These are phyloP conservation scores for Phaeodactylum tricornutum DNA, from an alignment of 108 stramenopile species.

Conservation along the genomic window DNA sequence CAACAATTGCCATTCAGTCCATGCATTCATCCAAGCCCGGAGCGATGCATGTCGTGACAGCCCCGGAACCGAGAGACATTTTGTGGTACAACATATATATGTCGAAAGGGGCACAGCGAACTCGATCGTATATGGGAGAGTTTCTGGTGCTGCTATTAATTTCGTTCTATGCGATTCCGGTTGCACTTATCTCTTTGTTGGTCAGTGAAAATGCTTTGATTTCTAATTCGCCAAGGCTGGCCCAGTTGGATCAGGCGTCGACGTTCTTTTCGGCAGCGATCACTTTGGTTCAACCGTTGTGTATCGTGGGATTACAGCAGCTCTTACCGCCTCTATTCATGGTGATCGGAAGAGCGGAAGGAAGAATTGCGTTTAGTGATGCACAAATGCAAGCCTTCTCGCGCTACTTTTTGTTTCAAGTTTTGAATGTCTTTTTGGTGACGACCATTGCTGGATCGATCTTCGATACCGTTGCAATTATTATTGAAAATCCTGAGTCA, in stretches of 20 bases:
- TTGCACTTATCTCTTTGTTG: conserved; percentile 72
- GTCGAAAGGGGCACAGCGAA: conserved; percentile 65
- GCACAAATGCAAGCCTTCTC: conserved; percentile 86
- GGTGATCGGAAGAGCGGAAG: conserved; percentile 60
- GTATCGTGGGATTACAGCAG: conserved; percentile 73
- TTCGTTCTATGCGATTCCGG: conserved; percentile 73
- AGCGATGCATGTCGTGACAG: conserved; percentile 70
- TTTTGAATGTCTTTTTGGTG: conserved; percentile 85
- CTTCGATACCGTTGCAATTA: conserved; percentile 78
- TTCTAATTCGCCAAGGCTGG: conserved; percentile 60
- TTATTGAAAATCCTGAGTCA: conserved; percentile 74
- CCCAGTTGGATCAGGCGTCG: conserved; percentile 68
- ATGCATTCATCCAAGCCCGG: conserved; percentile 86
- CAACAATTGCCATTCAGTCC: conserved; percentile 86
- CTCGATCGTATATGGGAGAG: conserved; percentile 68
- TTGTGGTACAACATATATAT: conserved; percentile 84
- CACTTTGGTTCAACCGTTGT: conserved; percentile 78
- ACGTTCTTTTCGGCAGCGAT: conserved; percentile 70
- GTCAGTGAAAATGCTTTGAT: conserved; percentile 79
- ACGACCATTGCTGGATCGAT: conserved; percentile 84
- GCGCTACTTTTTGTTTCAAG: conserved; percentile 85
- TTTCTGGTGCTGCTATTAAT: conserved; percentile 67
- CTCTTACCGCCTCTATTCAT: conserved; percentile 79
- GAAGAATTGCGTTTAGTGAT: conserved; percentile 66
- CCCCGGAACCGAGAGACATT: conserved; percentile 83